phyloP scores from a whole-genome alignment of 2,329 filamentous ascomycete genomes.

The Diaporthe sp. region DNA sequence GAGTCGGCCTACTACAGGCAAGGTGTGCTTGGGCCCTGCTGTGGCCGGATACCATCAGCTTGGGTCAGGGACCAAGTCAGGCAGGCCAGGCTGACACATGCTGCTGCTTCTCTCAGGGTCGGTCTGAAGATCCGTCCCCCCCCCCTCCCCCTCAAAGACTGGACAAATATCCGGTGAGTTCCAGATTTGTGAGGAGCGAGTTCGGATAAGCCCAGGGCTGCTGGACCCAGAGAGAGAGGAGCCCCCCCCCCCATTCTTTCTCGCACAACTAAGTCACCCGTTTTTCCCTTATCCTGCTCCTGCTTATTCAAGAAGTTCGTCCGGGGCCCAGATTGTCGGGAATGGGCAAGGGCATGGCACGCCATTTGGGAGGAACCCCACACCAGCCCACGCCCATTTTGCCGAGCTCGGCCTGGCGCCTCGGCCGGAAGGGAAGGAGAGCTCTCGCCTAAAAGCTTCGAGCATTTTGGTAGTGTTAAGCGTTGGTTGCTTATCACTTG shows the following conservation, averaged over 20 bases:
- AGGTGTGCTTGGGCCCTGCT: constrained; percentile 21
- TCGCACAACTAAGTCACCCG: neutral
- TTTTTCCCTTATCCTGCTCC: constrained; percentile 1
- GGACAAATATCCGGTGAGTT: neutral
- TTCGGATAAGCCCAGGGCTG: constrained; percentile 9
- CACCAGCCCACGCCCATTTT: constrained; percentile 7
- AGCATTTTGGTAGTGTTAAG: neutral
- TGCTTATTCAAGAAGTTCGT: constrained; percentile 29
- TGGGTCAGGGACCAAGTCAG: constrained; percentile 17
- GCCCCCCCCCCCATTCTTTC: neutral
- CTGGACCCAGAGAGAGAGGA: neutral
- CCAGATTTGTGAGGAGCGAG: neutral
- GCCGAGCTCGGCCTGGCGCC: constrained; percentile 23
- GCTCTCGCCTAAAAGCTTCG: constrained; percentile 26
- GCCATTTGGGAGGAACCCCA: constrained; percentile 7
- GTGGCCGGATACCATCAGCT: constrained; percentile 25
- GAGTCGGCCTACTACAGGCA: neutral
- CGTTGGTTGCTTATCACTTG: neutral
- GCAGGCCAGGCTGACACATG: neutral
- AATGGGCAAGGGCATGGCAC: constrained; percentile 6
- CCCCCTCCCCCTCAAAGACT: too few species aligned
- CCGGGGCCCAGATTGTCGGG: constrained; percentile 27
- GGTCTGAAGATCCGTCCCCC: neutral
- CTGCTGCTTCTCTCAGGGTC: neutral
- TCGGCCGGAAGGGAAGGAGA: constrained; percentile 21